Conservation (phyloP, 106 monocot genomes). For the Dioscorea zingiberensis region DNA sequence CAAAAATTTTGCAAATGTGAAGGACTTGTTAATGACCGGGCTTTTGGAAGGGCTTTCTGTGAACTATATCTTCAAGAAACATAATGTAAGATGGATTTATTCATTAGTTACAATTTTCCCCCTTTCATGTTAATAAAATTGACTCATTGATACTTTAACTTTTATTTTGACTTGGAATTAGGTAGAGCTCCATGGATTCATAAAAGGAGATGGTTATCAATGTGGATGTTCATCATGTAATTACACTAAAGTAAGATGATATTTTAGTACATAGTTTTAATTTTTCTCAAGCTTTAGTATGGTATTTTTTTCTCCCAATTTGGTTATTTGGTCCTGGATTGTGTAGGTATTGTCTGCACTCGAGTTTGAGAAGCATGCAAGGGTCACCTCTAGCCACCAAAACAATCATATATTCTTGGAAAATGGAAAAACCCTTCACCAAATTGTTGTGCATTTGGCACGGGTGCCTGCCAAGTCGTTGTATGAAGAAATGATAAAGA, state of each 20-base stretch:
- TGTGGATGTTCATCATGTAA: slow-evolving; percentile 31
- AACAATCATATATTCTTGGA: slow-evolving; percentile 31
- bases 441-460: slow-evolving; percentile 12
- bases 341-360: slow-evolving; percentile 20
- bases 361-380: slow-evolving; percentile 40
- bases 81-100: slow-evolving; percentile 9
- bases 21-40: slow-evolving; percentile 15
- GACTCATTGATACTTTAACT: not conserved
- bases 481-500: not conserved
- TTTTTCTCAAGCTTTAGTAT: too few relatives aligned
- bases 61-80: slow-evolving; percentile 20
- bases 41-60: slow-evolving; percentile 24
- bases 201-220: slow-evolving; percentile 20
- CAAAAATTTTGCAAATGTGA: not conserved
- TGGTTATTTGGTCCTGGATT: not conserved
- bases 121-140: not conserved
- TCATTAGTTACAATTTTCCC: not conserved
- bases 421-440: slow-evolving; percentile 19
- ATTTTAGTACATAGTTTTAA: not conserved
- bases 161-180: not conserved
- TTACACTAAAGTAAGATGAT: slow-evolving; percentile 9
- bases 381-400: not conserved
- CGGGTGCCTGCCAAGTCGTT: slow-evolving; percentile 1
- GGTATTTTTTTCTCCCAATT: not conserved
- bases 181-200: slow-evolving; percentile 18